Percentiles rank a stretch among this genome's conserved stretches.
Conservation (phyloP, 2,329 filamentous ascomycete species). For the Ophiostoma tasmaniense region DNA sequence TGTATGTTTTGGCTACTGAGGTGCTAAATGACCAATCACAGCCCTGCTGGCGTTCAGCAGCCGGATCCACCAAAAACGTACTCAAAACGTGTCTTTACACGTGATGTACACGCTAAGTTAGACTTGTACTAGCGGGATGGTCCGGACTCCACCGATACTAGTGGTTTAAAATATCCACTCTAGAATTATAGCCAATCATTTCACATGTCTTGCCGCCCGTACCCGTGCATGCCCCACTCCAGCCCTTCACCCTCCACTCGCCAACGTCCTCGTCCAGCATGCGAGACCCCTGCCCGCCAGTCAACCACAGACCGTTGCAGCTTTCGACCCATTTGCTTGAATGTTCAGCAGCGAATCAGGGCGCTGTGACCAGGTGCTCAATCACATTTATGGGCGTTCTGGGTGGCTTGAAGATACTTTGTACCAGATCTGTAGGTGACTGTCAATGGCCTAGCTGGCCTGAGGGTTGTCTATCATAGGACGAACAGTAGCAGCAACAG, state of each 20-base stretch:
- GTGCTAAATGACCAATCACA: too few species aligned
- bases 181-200: slow-evolving; percentile 16
- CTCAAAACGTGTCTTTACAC: not conserved
- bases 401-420: not conserved
- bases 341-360: slow-evolving; percentile 12
- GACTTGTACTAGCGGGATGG: not conserved
- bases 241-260: not conserved
- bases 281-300: not conserved
- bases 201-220: slow-evolving; percentile 18
- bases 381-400: slow-evolving; percentile 9
- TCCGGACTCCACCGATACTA: not conserved
- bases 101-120: not conserved
- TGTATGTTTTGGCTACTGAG: too few species aligned
- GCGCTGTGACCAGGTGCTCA: slow-evolving; percentile 6
- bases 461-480: not conserved
- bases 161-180: too few species aligned
- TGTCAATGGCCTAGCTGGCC: not conserved
- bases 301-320: not conserved
- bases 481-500: too few species aligned
- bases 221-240: not conserved
- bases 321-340: not conserved
- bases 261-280: not conserved
- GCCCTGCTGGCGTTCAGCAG: too few species aligned
- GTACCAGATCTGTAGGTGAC: not conserved
- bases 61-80: not conserved